Percentiles rank a stretch among this genome's conserved stretches.
These are phyloP conservation scores for Aspergillus sp. DNA, from an alignment of 2,329 filamentous ascomycete genomes.

Conservation along the genomic window DNA sequence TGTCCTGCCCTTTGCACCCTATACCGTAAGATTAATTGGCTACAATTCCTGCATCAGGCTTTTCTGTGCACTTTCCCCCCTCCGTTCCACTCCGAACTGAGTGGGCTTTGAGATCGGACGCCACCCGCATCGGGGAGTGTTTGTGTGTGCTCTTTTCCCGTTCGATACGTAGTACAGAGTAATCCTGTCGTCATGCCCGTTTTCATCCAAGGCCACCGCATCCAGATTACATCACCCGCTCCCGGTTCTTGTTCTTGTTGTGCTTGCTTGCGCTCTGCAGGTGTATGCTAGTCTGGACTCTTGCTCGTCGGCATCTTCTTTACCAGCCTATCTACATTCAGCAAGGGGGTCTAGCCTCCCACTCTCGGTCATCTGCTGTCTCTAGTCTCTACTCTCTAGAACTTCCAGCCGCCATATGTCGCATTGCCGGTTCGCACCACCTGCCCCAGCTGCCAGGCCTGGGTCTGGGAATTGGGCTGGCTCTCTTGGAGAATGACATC, in stretches of 20 bases:
- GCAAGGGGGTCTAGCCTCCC: slow-evolving; percentile 8
- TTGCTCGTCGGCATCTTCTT: not conserved
- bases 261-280: not conserved
- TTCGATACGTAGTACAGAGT: not conserved
- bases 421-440: slow-evolving; percentile 37
- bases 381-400: slow-evolving; percentile 18
- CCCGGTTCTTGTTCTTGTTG: not conserved
- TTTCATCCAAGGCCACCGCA: not conserved
- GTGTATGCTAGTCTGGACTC: not conserved
- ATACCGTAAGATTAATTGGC: not conserved
- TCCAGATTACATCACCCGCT: not conserved
- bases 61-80: not conserved
- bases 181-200: not conserved
- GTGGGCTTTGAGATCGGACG: not conserved
- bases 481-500: slow-evolving; percentile 49
- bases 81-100: not conserved
- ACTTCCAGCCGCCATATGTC: slow-evolving; percentile 41
- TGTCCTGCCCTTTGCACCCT: not conserved
- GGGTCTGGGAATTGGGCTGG: slow-evolving; percentile 36
- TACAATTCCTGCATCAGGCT: not conserved
- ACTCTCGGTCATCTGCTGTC: not conserved
- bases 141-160: not conserved
- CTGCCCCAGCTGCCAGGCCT: slow-evolving; percentile 34
- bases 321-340: not conserved
- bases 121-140: not conserved